Conservation (phyloP, 106 monocot genomes). For the Allium fistulosum region DNA sequence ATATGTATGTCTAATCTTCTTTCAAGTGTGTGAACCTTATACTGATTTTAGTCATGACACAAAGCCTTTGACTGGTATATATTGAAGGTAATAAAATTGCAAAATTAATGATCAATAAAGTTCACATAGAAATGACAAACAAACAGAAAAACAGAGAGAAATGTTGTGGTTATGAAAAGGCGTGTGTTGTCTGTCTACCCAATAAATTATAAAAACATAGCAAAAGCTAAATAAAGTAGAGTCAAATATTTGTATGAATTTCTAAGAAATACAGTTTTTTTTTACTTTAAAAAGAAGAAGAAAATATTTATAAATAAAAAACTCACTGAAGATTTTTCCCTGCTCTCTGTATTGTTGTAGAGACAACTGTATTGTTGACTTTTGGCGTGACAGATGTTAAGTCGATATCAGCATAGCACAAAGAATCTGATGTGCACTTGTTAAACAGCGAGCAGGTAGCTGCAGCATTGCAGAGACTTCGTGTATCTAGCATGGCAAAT, state of each 20-base stretch:
- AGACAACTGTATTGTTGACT: slow-evolving; percentile 53
- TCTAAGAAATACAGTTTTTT: neutral
- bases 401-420: slow-evolving; percentile 74
- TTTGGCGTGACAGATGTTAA: slow-evolving; percentile 34
- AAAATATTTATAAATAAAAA: neutral
- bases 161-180: too few species aligned
- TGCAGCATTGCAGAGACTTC: slow-evolving; percentile 59
- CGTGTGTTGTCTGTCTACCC: too few species aligned
- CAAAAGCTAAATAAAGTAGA: neutral
- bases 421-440: slow-evolving; percentile 53
- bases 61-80: too few species aligned
- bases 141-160: too few species aligned
- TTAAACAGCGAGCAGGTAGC: slow-evolving; percentile 69
- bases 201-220: neutral
- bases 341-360: slow-evolving; percentile 68
- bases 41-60: too few species aligned
- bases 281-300: neutral
- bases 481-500: slow-evolving; percentile 71
- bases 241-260: neutral
- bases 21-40: too few species aligned
- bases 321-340: slow-evolving; percentile 65
- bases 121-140: too few species aligned
- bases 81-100: too few species aligned
- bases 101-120: too few species aligned
- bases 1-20: too few species aligned